phyloP scores from a whole-genome alignment of 768 basidiomycete species.

The Hortiboletus flavorubellus region DNA sequence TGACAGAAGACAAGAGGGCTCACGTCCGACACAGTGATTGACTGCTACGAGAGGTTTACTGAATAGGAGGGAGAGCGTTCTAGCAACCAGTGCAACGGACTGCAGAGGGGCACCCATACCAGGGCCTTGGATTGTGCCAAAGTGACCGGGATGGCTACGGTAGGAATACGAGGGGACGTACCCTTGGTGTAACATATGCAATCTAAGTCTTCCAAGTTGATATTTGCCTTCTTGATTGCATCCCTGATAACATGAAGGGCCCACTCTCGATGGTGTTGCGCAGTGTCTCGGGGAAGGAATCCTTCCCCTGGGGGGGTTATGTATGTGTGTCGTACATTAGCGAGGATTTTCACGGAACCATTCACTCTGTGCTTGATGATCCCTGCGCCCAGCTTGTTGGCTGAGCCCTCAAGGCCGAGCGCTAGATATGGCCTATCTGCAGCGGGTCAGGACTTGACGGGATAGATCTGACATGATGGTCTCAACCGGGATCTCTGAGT shows the following conservation, averaged over 20 bases:
- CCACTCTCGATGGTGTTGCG: conserved; percentile 95
- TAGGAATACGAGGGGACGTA: conserved; percentile 28
- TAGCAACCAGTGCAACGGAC: conserved; percentile 90
- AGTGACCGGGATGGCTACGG: background rate
- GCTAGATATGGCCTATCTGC: conserved; percentile 72
- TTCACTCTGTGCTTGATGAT: conserved; percentile 80
- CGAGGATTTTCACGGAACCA: conserved; percentile 72
- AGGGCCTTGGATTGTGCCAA: conserved; percentile 58
- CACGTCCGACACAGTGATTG: conserved; percentile 99
- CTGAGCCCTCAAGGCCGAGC: conserved; percentile 96
- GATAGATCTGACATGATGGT: conserved; percentile 14
- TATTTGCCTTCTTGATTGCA: conserved; percentile 62
- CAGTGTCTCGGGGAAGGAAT: conserved; percentile 94
- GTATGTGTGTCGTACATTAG: conserved; percentile 97
- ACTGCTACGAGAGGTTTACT: conserved; percentile 92
- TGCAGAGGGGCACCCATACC: conserved; percentile 98
- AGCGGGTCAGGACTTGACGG: conserved; percentile 8
- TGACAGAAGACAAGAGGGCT: conserved; percentile 8
- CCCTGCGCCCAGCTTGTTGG: conserved; percentile 96
- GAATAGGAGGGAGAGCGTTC: conserved; percentile 85
- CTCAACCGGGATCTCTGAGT: conserved; percentile 35
- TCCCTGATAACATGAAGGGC: conserved; percentile 75
- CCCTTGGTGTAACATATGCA: conserved; percentile 99
- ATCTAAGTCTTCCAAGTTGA: conserved; percentile 77
- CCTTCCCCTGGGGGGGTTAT: conserved; percentile 98